Evolutionary conservation across 495 filamentous ascomycete species (phyloP).

Genomic region (Emericellopsis terricola): DNA sequence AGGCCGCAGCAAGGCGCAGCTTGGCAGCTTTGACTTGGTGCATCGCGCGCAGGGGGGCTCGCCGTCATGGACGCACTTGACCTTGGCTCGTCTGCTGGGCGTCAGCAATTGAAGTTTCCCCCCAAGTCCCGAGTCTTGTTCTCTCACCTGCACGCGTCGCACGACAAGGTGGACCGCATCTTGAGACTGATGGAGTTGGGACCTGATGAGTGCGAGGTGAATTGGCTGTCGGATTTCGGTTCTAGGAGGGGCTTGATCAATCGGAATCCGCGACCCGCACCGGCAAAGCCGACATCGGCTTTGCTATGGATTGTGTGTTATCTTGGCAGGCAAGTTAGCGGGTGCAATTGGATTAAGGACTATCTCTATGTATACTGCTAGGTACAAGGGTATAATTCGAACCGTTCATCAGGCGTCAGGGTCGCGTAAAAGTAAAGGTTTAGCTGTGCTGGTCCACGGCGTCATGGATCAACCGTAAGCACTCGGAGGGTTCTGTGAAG

Average conservation of each 20-base stretch:
- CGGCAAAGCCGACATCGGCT: background rate
- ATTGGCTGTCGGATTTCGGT: background rate
- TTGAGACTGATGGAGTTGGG: too few relatives aligned
- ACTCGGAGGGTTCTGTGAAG: constrained; percentile 59
- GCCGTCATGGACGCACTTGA: background rate
- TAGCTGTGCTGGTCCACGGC: too few relatives aligned
- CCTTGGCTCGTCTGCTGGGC: background rate
- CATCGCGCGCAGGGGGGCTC: background rate
- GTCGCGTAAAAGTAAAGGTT: too few relatives aligned
- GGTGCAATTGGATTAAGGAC: too few relatives aligned
- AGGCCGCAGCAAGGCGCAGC: background rate
- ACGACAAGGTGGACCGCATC: background rate
- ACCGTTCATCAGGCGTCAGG: too few relatives aligned
- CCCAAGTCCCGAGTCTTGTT: too few relatives aligned
- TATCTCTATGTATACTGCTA: too few relatives aligned
- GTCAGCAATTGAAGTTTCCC: too few relatives aligned
- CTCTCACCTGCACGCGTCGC: background rate
- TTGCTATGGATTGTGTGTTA: too few relatives aligned
- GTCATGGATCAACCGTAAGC: constrained; percentile 18
- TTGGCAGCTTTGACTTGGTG: background rate
- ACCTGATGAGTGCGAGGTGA: too few relatives aligned
- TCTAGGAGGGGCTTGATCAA: background rate
- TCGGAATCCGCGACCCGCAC: background rate
- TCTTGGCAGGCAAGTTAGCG: too few relatives aligned
- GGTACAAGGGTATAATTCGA: too few relatives aligned